Conservation (phyloP, 2,329 filamentous ascomycete genomes). For the Verruconis gallopava region DNA sequence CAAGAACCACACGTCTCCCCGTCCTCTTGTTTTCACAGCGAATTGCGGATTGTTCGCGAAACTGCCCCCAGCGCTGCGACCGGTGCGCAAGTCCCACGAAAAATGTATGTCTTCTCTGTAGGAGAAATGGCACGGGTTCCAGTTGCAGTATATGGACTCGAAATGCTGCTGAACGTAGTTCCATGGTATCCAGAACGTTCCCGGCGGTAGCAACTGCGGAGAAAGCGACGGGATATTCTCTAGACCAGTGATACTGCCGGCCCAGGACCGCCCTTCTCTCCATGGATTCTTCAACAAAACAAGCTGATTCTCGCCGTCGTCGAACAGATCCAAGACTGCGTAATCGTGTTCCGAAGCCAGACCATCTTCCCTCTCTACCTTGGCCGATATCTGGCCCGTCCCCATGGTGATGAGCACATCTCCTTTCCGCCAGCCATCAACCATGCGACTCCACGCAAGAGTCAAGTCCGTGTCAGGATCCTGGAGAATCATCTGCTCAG, state of each 20-base stretch:
- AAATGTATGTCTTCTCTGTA: constrained; percentile 85
- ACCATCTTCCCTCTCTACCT: constrained; percentile 68
- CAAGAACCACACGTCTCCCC: constrained; percentile 66
- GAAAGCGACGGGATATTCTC: not conserved
- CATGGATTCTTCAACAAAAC: constrained; percentile 93
- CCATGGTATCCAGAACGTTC: constrained; percentile 89
- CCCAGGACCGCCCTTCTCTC: constrained; percentile 70
- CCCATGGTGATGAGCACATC: constrained; percentile 83
- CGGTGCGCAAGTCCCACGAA: constrained; percentile 52
- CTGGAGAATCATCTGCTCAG: constrained; percentile 86
- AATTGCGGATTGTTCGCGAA: constrained; percentile 54
- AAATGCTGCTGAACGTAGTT: constrained; percentile 85
- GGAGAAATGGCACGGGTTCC: constrained; percentile 78
- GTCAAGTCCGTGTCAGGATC: constrained; percentile 54
- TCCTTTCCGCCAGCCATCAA: constrained; percentile 58
- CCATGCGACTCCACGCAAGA: constrained; percentile 65
- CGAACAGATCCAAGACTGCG: constrained; percentile 68
- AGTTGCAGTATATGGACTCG: constrained; percentile 92
- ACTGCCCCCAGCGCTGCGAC: constrained; percentile 55
- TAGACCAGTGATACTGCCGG: constrained; percentile 30
- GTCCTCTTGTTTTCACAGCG: constrained; percentile 36
- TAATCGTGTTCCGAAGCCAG: constrained; percentile 89
- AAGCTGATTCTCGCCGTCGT: constrained; percentile 48
- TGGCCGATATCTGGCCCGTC: constrained; percentile 65
- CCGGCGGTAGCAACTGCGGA: constrained; percentile 37